Evolutionary conservation across 1,139 yeast genomes (phyloP).

Genomic region (Sugiyamaella xylanicola): DNA sequence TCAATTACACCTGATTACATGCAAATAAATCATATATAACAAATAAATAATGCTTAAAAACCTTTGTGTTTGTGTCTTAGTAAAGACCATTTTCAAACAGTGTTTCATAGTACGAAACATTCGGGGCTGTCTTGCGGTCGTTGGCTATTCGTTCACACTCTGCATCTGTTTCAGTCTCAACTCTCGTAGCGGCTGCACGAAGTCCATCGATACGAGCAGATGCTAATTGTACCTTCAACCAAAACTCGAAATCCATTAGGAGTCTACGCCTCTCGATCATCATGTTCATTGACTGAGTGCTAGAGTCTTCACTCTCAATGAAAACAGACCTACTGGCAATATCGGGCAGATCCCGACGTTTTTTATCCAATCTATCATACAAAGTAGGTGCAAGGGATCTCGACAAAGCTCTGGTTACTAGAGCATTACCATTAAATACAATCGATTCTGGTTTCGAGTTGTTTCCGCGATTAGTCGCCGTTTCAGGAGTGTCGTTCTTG

Average conservation of each 20-base stretch:
- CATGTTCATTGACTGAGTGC: constrained; percentile 9
- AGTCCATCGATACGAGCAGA: constrained; percentile 24
- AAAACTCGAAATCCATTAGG: constrained; percentile 25
- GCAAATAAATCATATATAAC: not conserved
- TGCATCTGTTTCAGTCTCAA: constrained; percentile 1
- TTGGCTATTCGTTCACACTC: not conserved
- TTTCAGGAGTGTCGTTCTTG: not conserved
- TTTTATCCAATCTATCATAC: constrained; percentile 13
- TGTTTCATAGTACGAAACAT: not conserved
- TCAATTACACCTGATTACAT: no score
- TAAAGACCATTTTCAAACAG: not conserved
- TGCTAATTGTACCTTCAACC: constrained; percentile 26
- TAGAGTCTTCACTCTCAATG: not conserved
- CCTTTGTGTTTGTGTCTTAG: no score
- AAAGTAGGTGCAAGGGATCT: constrained; percentile 7
- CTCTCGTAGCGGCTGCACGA: constrained; percentile 13
- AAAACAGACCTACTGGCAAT: constrained; percentile 8
- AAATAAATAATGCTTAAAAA: no score
- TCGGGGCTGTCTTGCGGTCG: not conserved
- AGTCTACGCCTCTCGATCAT: constrained; percentile 23
- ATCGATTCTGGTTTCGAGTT: no score
- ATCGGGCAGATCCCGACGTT: constrained; percentile 8
- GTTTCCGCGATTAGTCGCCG: not conserved
- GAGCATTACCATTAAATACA: constrained; percentile 2
- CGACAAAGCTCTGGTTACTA: constrained; percentile 1